Base-by-base conservation (phyloP, 2,329 filamentous ascomycete genomes). In the Graphium sp. region DNA sequence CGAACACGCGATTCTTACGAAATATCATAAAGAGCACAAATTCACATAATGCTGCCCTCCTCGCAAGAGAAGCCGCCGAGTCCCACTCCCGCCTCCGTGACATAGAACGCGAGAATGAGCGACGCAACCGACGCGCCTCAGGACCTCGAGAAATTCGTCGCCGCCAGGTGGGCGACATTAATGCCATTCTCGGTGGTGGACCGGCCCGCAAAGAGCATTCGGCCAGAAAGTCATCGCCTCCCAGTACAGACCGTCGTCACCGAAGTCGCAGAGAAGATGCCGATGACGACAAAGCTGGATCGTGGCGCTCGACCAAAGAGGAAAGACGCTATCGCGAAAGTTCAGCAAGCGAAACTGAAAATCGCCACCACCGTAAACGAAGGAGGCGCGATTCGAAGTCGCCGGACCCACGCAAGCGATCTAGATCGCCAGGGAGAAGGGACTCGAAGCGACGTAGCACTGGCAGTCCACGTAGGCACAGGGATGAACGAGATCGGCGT, bases 11-110 rank as follows among this genome's bases (percentile, higher is more conserved):
- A 19, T 95, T 95, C 46, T 56, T 98, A 23, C 74, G 74, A 33
- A 78, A 89, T 42, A 80, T 95, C 32, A 82, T 98, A 35, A 78
- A 76, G 37, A 79, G 89, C 39, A 91, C 83, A 7, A 79, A 91
- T 41, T 77, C 54, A 30, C 87, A 98, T 53, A 98, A 98, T 62
- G 73, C 79, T 15, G 79, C 82, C 1, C 60, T 95, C 18, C 68
- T 83, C 12, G 81, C 79, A 1, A 91, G 76, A 44, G 87, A 95
- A 48, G 74, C 75, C 16, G 72, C 78, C 26, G 85, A 95, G 38
- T 74, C 83, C 0, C 64, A 65, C 35, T 72, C 72, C 4, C 72
- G 82, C 13, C 62, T 92, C 31, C 66, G 67, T 38, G 58, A 62
- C 31, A 52, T 85, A 24, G 63, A 68, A 32, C 50, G 48, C 28